These are phyloP conservation scores for Candida incommunis DNA, from an alignment of 805 yeast species.

Conservation along the genomic window DNA sequence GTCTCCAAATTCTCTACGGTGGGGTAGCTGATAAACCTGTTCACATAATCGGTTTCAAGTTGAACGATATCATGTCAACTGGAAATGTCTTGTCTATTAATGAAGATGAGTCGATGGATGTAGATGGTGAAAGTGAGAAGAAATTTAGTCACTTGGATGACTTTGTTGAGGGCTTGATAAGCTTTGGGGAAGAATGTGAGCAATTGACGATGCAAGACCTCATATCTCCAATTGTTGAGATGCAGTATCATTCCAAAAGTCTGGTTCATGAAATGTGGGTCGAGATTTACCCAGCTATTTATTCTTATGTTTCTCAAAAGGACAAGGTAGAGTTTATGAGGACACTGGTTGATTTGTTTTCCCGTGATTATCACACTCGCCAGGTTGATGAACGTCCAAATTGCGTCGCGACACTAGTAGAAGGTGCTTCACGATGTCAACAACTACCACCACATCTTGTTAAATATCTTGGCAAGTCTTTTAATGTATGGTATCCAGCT, in stretches of 20 bases:
- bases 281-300: slow-evolving; percentile 68
- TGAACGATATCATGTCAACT: slow-evolving; percentile 24
- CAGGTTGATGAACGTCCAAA: slow-evolving; percentile 80
- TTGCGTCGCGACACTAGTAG: slow-evolving; percentile 70
- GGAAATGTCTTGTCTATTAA: slow-evolving; percentile 23
- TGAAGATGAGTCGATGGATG: slow-evolving; percentile 14
- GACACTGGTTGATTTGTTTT: slow-evolving; percentile 58
- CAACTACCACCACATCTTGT: slow-evolving; percentile 90
- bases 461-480: slow-evolving; percentile 75
- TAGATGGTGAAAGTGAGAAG: slow-evolving; percentile 14
- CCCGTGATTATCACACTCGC: slow-evolving; percentile 86
- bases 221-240: slow-evolving; percentile 56
- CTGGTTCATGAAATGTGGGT: slow-evolving; percentile 78
- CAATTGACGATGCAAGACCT: slow-evolving; percentile 43
- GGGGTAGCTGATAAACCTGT: slow-evolving; percentile 45
- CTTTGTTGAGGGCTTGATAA: slow-evolving; percentile 23
- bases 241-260: slow-evolving; percentile 69
- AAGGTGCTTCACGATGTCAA: slow-evolving; percentile 57
- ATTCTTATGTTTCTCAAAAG: slow-evolving; percentile 56
- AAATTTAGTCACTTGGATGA: slow-evolving; percentile 19
- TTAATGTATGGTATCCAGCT: slow-evolving; percentile 84
- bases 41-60: slow-evolving; percentile 20
- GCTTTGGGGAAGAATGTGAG: slow-evolving; percentile 23
- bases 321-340: slow-evolving; percentile 79
- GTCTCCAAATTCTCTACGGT: slow-evolving; percentile 72